Conservation (phyloP, 192 early-diverging fungal species). For the Coemansia sp. region DNA sequence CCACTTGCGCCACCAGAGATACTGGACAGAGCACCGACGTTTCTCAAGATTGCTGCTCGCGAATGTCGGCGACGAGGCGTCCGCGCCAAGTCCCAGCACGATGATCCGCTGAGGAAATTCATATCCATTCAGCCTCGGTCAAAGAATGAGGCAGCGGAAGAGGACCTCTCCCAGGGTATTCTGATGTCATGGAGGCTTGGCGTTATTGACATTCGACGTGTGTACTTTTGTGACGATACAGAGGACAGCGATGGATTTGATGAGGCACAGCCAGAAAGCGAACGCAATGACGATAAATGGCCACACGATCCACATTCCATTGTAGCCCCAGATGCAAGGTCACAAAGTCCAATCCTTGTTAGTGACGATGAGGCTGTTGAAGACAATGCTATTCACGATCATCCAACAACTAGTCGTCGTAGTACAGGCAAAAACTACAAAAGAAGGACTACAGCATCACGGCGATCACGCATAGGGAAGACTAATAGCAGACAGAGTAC, state of each 20-base stretch:
- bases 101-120: slow-evolving; percentile 31
- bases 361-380: slow-evolving; percentile 50
- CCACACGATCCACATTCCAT: background rate
- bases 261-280: background rate
- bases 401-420: background rate
- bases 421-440: background rate
- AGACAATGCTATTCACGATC: slow-evolving; percentile 26
- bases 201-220: slow-evolving; percentile 45
- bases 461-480: background rate
- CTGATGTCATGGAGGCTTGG: slow-evolving; percentile 41
- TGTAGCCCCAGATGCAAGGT: background rate
- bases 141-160: slow-evolving; percentile 7
- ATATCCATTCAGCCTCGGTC: slow-evolving; percentile 27
- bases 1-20: slow-evolving; percentile 18
- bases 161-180: slow-evolving; percentile 34
- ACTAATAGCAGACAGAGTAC: background rate
- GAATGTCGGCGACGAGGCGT: slow-evolving; percentile 34
- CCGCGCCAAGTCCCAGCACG: slow-evolving; percentile 15
- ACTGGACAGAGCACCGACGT: slow-evolving; percentile 25
- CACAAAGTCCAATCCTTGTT: slow-evolving; percentile 24
- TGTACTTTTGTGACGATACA: slow-evolving; percentile 36
- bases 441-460: background rate
- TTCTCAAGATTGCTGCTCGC: slow-evolving; percentile 38
- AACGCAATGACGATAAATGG: slow-evolving; percentile 3
- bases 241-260: slow-evolving; percentile 19